Conservation (phyloP, 371 early-diverging fungal genomes). For the Entomophthora muscae region DNA sequence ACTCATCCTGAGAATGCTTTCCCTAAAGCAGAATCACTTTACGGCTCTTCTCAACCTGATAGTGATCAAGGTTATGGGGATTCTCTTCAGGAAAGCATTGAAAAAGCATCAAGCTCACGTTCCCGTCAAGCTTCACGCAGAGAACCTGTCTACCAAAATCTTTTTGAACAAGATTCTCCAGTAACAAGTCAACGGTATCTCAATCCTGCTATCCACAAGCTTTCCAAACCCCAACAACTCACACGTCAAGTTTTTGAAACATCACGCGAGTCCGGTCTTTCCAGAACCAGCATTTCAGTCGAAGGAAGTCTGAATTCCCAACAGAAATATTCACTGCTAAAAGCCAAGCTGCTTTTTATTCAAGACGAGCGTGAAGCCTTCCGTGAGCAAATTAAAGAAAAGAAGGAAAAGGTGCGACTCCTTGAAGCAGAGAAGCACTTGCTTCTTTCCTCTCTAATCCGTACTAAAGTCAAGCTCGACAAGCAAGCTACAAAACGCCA, state of each 20-base stretch:
- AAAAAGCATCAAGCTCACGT: not conserved
- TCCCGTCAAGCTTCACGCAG: not conserved
- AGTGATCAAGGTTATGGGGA: not conserved
- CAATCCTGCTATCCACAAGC: not conserved
- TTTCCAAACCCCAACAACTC: not conserved
- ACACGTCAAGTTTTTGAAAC: not conserved
- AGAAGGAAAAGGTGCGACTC: not conserved
- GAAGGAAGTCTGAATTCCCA: not conserved
- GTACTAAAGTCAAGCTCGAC: not conserved
- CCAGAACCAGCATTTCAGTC: not conserved
- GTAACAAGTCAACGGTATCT: not conserved
- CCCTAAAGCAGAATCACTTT: not conserved
- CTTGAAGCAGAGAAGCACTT: not conserved
- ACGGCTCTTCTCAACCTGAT: not conserved
- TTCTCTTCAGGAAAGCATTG: not conserved
- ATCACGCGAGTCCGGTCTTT: not conserved
- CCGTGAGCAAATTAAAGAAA: not conserved
- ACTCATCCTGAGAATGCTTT: not conserved
- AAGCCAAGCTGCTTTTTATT: not conserved
- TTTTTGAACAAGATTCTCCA: not conserved
- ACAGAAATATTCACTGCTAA: not conserved
- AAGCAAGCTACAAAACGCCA: not conserved
- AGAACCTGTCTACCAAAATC: not conserved
- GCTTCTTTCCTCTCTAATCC: not conserved
- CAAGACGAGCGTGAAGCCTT: not conserved